Percentiles rank a stretch among this genome's conserved stretches.
Evolutionary conservation across 768 basidiomycete species (phyloP).

Genomic region (Russula abietina): DNA sequence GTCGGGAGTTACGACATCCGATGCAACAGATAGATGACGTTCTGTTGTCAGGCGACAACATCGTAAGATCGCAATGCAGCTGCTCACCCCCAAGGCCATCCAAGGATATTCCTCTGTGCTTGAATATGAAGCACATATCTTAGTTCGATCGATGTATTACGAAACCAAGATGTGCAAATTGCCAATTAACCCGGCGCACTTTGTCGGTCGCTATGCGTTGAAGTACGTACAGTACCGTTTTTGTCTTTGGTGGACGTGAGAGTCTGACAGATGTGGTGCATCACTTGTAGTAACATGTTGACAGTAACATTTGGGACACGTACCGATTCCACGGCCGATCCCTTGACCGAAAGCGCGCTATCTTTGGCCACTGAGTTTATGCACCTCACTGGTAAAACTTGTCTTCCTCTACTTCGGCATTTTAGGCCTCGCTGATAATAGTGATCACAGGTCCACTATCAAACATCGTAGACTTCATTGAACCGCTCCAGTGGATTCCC

Average conservation of each 20-base stretch:
- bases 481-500: slow-evolving; percentile 38
- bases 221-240: slow-evolving; percentile 20
- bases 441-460: slow-evolving; percentile 36
- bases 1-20: background rate
- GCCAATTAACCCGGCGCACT: slow-evolving; percentile 38
- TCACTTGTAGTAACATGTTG: slow-evolving; percentile 40
- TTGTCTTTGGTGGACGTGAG: background rate
- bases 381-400: slow-evolving; percentile 30
- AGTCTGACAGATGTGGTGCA: slow-evolving; percentile 17
- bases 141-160: slow-evolving; percentile 36
- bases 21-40: background rate
- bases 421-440: background rate
- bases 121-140: slow-evolving; percentile 38
- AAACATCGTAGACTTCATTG: slow-evolving; percentile 43
- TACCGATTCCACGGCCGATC: slow-evolving; percentile 36
- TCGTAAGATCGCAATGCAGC: slow-evolving; percentile 36
- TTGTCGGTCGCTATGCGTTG: slow-evolving; percentile 35
- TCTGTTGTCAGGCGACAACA: slow-evolving; percentile 36
- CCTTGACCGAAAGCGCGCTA: slow-evolving; percentile 36
- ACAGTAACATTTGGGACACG: slow-evolving; percentile 40
- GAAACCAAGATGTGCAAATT: slow-evolving; percentile 31
- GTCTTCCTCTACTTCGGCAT: too few species aligned
- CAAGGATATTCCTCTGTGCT: slow-evolving; percentile 35
- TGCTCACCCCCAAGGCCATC: slow-evolving; percentile 35
- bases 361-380: slow-evolving; percentile 42